These are phyloP conservation scores for Tetradesmus lagerheimii DNA, from an alignment of 139 green algal genomes.

Conservation along the genomic window DNA sequence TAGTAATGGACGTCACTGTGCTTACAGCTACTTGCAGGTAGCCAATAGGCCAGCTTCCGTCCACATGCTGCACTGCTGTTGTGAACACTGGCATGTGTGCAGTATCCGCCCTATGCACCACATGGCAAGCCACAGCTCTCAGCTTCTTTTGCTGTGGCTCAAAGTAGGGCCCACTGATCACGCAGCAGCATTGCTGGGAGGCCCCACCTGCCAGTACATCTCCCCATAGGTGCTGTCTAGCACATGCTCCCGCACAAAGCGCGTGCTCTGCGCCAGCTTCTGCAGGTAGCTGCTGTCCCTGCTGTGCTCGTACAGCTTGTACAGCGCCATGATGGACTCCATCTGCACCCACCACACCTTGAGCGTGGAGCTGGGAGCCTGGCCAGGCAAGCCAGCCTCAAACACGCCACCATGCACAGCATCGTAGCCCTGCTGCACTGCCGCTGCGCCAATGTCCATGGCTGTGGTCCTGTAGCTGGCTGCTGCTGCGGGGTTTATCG, in stretches of 20 bases:
- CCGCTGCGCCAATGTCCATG: slow-evolving; percentile 17
- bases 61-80: background rate
- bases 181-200: background rate
- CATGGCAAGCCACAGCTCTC: no score
- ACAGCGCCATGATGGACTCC: slow-evolving; percentile 7
- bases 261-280: background rate
- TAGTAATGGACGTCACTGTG: no score
- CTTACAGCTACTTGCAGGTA: no score
- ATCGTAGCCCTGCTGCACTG: background rate
- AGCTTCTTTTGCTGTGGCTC: no score
- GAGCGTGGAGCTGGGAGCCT: background rate
- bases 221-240: background rate
- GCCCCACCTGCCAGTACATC: slow-evolving; percentile 24
- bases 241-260: background rate
- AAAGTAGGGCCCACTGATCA: no score
- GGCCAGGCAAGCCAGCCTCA: background rate
- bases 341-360: slow-evolving; percentile 38
- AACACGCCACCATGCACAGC: slow-evolving; percentile 5
- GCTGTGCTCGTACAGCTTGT: slow-evolving; percentile 8
- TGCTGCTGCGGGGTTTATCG: background rate
- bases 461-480: background rate
- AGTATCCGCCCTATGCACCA: no score
- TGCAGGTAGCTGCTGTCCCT: background rate
- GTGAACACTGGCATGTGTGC: no score
- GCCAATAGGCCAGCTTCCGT: background rate